These are phyloP conservation scores for Globisporangium abappressorium DNA, from an alignment of 352 stramenopile species.

Conservation along the genomic window DNA sequence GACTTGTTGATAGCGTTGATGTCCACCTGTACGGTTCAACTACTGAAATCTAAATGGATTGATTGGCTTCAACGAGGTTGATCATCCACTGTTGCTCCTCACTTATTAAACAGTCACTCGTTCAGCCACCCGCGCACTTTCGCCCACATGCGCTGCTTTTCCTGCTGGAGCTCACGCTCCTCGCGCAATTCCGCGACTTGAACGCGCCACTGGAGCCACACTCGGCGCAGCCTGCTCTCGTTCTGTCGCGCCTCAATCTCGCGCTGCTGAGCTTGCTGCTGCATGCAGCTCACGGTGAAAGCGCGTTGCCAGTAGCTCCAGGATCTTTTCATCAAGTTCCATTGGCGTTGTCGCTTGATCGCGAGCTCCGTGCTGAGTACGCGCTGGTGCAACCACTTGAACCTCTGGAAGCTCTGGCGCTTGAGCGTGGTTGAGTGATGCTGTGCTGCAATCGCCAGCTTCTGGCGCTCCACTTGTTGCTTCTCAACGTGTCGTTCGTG, in stretches of 20 bases:
- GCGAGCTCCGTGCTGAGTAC: slow-evolving; percentile 23
- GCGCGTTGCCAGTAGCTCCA: slow-evolving; percentile 31
- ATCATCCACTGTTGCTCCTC: not conserved
- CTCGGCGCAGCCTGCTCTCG: slow-evolving; percentile 16
- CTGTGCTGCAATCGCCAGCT: slow-evolving; percentile 21
- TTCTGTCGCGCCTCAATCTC: slow-evolving; percentile 15
- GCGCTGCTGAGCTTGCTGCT: slow-evolving; percentile 16
- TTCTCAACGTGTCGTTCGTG: slow-evolving; percentile 17
- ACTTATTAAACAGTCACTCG: slow-evolving; percentile 20
- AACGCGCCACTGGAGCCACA: slow-evolving; percentile 33
- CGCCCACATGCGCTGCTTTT: slow-evolving; percentile 58
- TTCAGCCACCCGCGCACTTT: slow-evolving; percentile 66
- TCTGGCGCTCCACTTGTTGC: slow-evolving; percentile 23
- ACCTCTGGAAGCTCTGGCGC: slow-evolving; percentile 15
- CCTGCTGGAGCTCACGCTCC: slow-evolving; percentile 27
- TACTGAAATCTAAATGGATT: no score
- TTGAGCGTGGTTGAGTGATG: slow-evolving; percentile 21
- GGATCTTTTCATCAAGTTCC: slow-evolving; percentile 26
- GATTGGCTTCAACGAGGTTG: not conserved
- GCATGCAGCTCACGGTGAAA: slow-evolving; percentile 10
- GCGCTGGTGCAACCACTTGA: slow-evolving; percentile 21
- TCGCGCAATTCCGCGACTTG: slow-evolving; percentile 24
- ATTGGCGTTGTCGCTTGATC: slow-evolving; percentile 29
- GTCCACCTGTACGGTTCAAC: no score
- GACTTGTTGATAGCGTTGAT: no score